Percentiles rank a stretch among this genome's conserved stretches.
Evolutionary conservation across 495 filamentous ascomycete species (phyloP).

Genomic region (Apodospora peruviana): DNA sequence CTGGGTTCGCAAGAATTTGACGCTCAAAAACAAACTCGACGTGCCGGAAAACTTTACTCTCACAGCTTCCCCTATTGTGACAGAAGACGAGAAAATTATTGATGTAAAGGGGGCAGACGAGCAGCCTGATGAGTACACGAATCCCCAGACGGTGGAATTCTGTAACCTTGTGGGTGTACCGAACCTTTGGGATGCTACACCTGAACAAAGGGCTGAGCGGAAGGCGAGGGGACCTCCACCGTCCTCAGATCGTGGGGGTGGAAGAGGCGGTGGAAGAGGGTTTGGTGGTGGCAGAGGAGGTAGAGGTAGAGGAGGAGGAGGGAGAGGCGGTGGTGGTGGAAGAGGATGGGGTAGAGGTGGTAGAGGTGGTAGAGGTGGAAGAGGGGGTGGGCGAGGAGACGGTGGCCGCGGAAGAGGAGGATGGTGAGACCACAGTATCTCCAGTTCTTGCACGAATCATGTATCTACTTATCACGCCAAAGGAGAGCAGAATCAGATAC

Average conservation of each 20-base stretch:
- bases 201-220: conserved; percentile 59
- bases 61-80: conserved; percentile 69
- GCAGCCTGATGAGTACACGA: conserved; percentile 71
- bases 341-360: conserved; percentile 13
- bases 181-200: conserved; percentile 67
- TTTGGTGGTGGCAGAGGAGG: conserved; percentile 29
- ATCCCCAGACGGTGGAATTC: conserved; percentile 72
- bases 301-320: conserved; percentile 20
- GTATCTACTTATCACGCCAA: too few relatives aligned
- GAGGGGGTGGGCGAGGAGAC: neutral
- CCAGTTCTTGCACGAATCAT: too few relatives aligned
- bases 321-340: conserved; percentile 12
- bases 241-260: conserved; percentile 28
- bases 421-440: too few relatives aligned
- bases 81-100: neutral
- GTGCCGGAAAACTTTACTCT: conserved; percentile 70
- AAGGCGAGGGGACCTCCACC: conserved; percentile 33
- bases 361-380: conserved; percentile 2
- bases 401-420: neutral
- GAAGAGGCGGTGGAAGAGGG: conserved; percentile 30
- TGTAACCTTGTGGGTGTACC: conserved; percentile 71
- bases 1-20: conserved; percentile 76
- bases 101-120: conserved; percentile 25
- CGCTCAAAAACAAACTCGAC: conserved; percentile 48
- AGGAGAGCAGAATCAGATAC: too few relatives aligned